A percentile compares a stretch with the other conserved stretches of the same genome.
Conservation (phyloP, 179 eudicot species). For the Heliamphora pulchella region DNA sequence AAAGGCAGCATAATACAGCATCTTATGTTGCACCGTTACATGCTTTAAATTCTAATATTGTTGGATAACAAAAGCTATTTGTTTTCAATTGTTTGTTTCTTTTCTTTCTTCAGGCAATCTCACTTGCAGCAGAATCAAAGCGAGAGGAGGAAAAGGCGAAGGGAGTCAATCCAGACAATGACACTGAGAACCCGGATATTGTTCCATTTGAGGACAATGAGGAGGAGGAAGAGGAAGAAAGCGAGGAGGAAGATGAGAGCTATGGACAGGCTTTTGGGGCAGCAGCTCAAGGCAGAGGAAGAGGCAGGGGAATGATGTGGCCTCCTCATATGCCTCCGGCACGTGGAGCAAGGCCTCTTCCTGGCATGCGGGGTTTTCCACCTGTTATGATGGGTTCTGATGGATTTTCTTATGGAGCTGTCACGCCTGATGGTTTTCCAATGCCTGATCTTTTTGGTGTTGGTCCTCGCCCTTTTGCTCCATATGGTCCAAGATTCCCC, state of each 20-base stretch:
- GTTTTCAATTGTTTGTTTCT: background rate
- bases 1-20: background rate
- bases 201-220: conserved; percentile 96
- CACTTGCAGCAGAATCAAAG: conserved; percentile 75
- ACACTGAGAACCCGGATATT: conserved; percentile 77
- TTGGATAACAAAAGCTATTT: background rate
- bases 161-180: conserved; percentile 67
- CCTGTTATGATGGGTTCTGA: conserved; percentile 74
- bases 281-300: conserved; percentile 62
- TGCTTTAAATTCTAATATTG: background rate
- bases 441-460: conserved; percentile 67
- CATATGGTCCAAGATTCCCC: conserved; percentile 72
- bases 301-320: conserved; percentile 96
- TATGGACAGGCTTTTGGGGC: conserved; percentile 41
- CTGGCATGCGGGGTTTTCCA: conserved; percentile 79
- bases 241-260: conserved; percentile 83
- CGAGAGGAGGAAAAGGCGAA: conserved; percentile 94
- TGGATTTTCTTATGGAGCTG: conserved; percentile 60
- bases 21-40: background rate
- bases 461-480: conserved; percentile 82
- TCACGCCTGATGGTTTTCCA: conserved; percentile 62
- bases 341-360: conserved; percentile 60
- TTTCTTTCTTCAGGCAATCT: conserved; percentile 50
- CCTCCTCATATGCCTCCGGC: conserved; percentile 72
- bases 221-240: conserved; percentile 95